Evolutionary conservation across 441 rosid species (phyloP), one percentile per base, ranked within the genome.

Genomic region (Populus trichocarpa): DNA sequence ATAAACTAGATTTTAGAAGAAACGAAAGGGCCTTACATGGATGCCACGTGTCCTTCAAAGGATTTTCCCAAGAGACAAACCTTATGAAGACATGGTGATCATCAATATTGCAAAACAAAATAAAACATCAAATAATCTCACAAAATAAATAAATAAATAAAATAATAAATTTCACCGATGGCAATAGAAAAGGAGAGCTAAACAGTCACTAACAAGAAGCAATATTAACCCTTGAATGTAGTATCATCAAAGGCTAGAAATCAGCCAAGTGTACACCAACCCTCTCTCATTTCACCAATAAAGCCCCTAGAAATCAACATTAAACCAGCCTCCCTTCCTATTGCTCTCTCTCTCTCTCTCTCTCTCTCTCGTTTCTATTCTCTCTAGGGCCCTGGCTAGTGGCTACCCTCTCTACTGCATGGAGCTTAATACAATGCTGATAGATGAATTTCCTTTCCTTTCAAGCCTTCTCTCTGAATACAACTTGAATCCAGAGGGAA

Each of bases 391-490:
- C 42, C 40, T 68, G 13, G n/a, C 10, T 12, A n/a, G 18, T 23
- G 8, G 25, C 30, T 26, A 35, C 57, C 20, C 35, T 71, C 70
- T 61, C 57, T 38, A 6, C 35, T 80, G 84, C 79, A 88, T 89
- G 93, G 91, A 87, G 85, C 53, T 88, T 33, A 81, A 80, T 18
- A 35, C 77, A 23, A 83, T 76, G 74, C 77, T 85, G 20, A 82
- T 50, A 63, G 87, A 85, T 12, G 89, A 90, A 82, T 84, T 82
- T 8, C 88, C 86, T 67, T 81, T 79, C 59, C 82, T 83, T 77
- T 72, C 83, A 0, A 79, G 33, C 78, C 81, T 85, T 79, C 66
- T 84, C 67, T 69, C 74, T 12, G 86, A 85, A 25, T 67, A 69
- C 67, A 22, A 79, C 42, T 69, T 57, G 22, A 84, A 82, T 67